These are phyloP conservation scores for Musa schizocarpa DNA, from an alignment of 176 grass and related monocot species.

Conservation along the genomic window DNA sequence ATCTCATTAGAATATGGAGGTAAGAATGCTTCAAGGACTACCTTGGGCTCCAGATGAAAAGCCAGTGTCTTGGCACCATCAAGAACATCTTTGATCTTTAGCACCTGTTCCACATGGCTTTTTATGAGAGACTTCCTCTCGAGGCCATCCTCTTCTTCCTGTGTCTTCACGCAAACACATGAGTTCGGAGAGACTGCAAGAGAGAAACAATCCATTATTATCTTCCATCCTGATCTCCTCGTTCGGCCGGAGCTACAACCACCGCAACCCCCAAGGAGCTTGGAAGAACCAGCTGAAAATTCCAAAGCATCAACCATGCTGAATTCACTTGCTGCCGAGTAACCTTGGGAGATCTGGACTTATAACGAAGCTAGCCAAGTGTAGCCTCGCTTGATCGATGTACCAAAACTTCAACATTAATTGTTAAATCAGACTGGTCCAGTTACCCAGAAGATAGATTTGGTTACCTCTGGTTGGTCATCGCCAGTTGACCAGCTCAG, in stretches of 20 bases:
- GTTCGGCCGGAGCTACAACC: constrained; percentile 16
- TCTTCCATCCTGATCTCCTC: constrained; percentile 50
- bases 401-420: no score
- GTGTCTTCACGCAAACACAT: constrained; percentile 51
- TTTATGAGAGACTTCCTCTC: constrained; percentile 60
- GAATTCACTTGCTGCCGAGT: neutral
- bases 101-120: constrained; percentile 63
- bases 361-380: neutral
- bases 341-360: neutral
- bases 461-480: no score
- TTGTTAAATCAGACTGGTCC: no score
- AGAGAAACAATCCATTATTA: constrained; percentile 70
- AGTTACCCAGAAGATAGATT: no score
- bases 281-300: neutral
- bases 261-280: neutral
- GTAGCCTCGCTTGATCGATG: neutral
- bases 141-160: constrained; percentile 44
- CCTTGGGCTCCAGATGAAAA: constrained; percentile 95
- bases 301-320: no score
- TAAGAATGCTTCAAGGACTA: neutral
- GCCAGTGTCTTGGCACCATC: constrained; percentile 71
- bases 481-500: no score
- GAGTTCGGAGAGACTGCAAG: constrained; percentile 47
- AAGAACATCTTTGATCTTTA: constrained; percentile 55
- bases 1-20: no score